Evolutionary conservation across 352 stramenopile species (phyloP).

Genomic region (Phytophthora litchii): DNA sequence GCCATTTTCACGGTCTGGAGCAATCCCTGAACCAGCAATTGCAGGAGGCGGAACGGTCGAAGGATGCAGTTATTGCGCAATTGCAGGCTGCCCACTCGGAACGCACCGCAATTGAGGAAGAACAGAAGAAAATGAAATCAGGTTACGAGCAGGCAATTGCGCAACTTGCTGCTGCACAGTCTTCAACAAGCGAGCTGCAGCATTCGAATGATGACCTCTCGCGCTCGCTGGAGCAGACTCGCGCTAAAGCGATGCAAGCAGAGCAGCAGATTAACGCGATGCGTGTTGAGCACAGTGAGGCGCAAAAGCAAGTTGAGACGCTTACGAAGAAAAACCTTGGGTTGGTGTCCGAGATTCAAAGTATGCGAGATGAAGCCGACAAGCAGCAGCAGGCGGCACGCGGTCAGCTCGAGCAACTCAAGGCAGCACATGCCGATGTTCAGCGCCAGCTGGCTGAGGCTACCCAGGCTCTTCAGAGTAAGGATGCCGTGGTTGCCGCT

Average conservation of each 20-base stretch:
- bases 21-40: slow-evolving; percentile 47
- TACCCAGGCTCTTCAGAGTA: slow-evolving; percentile 34
- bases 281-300: slow-evolving; percentile 39
- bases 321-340: slow-evolving; percentile 70
- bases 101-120: slow-evolving; percentile 36
- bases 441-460: slow-evolving; percentile 44
- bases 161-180: slow-evolving; percentile 35
- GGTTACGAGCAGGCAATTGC: slow-evolving; percentile 30
- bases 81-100: slow-evolving; percentile 33
- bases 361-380: slow-evolving; percentile 51
- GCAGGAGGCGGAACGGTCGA: slow-evolving; percentile 29
- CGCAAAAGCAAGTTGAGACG: slow-evolving; percentile 58
- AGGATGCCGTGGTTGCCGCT: slow-evolving; percentile 44
- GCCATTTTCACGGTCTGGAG: slow-evolving; percentile 45
- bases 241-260: slow-evolving; percentile 38
- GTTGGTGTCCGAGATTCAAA: slow-evolving; percentile 57
- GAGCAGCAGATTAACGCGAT: slow-evolving; percentile 54
- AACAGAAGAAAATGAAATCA: slow-evolving; percentile 35
- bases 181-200: slow-evolving; percentile 45
- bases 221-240: slow-evolving; percentile 48
- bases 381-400: slow-evolving; percentile 44
- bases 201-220: slow-evolving; percentile 60
- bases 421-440: slow-evolving; percentile 32
- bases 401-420: slow-evolving; percentile 47
- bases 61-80: slow-evolving; percentile 36